Conservation (phyloP, 805 yeast genomes). For the Cyberlindnera galapagoensis region DNA sequence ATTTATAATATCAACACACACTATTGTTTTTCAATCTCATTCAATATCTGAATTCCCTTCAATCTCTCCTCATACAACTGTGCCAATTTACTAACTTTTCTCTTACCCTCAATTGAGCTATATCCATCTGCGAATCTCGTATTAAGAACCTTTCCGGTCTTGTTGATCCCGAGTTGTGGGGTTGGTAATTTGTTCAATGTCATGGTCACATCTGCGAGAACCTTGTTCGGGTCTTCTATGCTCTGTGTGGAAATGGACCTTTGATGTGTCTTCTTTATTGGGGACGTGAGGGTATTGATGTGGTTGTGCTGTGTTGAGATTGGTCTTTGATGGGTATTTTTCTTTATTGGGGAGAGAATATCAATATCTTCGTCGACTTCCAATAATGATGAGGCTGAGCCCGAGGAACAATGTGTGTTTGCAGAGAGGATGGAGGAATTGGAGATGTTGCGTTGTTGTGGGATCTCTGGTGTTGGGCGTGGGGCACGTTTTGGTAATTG, state of each 20-base stretch:
- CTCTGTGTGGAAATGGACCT: not conserved
- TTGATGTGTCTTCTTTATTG: conserved; percentile 2
- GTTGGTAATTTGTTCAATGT: conserved; percentile 16
- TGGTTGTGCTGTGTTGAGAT: no score
- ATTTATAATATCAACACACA: not conserved
- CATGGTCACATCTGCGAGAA: conserved; percentile 19
- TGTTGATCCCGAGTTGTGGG: conserved; percentile 1
- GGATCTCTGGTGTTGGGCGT: conserved; percentile 11
- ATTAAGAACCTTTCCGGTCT: conserved; percentile 7
- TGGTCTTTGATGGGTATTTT: no score
- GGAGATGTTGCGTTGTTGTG: conserved; percentile 1
- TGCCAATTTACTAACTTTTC: conserved; percentile 58
- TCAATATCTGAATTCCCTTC: conserved; percentile 30
- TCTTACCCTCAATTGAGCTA: conserved; percentile 30
- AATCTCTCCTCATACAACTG: conserved; percentile 55
- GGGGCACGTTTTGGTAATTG: conserved; percentile 13
- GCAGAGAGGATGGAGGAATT: not conserved
- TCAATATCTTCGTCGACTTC: no score
- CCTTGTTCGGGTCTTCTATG: conserved; percentile 3
- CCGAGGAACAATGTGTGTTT: no score
- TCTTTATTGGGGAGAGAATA: no score
- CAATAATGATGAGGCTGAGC: no score
- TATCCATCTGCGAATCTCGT: conserved; percentile 25
- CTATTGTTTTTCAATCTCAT: conserved; percentile 23
- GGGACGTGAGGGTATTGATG: no score